These are phyloP conservation scores for Prunus armeniaca DNA, from an alignment of 306 rosid species.

Conservation along the genomic window DNA sequence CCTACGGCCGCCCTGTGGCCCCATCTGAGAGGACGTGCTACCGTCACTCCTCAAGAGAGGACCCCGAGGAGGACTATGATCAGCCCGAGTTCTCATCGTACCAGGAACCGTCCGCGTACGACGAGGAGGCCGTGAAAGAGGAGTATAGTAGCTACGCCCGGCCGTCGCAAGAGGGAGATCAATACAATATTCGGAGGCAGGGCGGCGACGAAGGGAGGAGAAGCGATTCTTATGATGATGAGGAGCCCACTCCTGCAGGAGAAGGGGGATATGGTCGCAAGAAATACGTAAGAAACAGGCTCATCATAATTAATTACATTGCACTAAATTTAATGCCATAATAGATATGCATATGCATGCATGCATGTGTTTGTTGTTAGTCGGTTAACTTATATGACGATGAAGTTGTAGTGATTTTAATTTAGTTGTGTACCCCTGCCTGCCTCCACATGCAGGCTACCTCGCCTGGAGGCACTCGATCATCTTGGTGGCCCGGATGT, in stretches of 20 bases:
- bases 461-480: background rate
- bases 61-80: background rate
- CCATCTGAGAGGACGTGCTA: conserved; percentile 32
- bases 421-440: background rate
- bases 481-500: conserved; percentile 8
- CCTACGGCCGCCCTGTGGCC: conserved; percentile 56
- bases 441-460: background rate
- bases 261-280: conserved; percentile 17
- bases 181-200: background rate
- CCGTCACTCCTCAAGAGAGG: background rate
- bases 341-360: too few relatives aligned
- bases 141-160: conserved; percentile 1
- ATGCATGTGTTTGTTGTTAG: background rate
- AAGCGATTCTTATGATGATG: background rate
- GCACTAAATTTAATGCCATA: too few relatives aligned
- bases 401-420: background rate
- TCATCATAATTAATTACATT: background rate
- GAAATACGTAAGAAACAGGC: background rate
- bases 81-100: background rate
- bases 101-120: background rate
- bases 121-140: background rate
- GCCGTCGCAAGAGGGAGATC: background rate
- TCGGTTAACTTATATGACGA: too few relatives aligned
- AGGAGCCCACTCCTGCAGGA: conserved; percentile 1
- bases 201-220: background rate